Conservation (phyloP, 148 eudicot species). For the Rhododendron ovatum region DNA sequence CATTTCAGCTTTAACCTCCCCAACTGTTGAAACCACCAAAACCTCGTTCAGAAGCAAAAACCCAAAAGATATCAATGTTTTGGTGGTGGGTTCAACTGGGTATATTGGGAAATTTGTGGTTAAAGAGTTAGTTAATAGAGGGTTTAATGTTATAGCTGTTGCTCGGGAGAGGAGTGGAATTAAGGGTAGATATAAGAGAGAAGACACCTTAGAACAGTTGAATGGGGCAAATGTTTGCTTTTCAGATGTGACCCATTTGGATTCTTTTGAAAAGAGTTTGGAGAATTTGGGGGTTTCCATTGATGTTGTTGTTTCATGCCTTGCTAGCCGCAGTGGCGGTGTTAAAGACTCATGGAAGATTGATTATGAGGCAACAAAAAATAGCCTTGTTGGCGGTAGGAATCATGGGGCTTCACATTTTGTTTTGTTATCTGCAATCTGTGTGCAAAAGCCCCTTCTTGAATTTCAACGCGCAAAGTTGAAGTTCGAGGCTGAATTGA, state of each 20-base stretch:
- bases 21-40: constrained; percentile 32
- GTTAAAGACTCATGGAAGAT: constrained; percentile 83
- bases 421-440: constrained; percentile 84
- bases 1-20: constrained; percentile 27
- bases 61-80: constrained; percentile 68
- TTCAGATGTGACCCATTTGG: constrained; percentile 82
- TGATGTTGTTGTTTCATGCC: constrained; percentile 94
- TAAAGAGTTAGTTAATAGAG: constrained; percentile 65
- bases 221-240: constrained; percentile 79
- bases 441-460: constrained; percentile 92
- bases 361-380: constrained; percentile 86
- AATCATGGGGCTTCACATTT: constrained; percentile 74
- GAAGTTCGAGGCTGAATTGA: constrained; percentile 83
- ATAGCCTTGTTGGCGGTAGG: constrained; percentile 71
- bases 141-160: constrained; percentile 87
- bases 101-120: constrained; percentile 91
- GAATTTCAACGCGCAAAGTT: constrained; percentile 88
- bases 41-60: constrained; percentile 53
- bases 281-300: constrained; percentile 45
- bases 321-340: constrained; percentile 83
- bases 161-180: constrained; percentile 85
- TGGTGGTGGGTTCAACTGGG: constrained; percentile 94
- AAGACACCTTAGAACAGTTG: constrained; percentile 55
- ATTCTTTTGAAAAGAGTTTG: constrained; percentile 48
- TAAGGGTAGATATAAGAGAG: constrained; percentile 58